These are phyloP conservation scores for Falciphora oryzae DNA, from an alignment of 2,329 filamentous ascomycete genomes.

Conservation along the genomic window DNA sequence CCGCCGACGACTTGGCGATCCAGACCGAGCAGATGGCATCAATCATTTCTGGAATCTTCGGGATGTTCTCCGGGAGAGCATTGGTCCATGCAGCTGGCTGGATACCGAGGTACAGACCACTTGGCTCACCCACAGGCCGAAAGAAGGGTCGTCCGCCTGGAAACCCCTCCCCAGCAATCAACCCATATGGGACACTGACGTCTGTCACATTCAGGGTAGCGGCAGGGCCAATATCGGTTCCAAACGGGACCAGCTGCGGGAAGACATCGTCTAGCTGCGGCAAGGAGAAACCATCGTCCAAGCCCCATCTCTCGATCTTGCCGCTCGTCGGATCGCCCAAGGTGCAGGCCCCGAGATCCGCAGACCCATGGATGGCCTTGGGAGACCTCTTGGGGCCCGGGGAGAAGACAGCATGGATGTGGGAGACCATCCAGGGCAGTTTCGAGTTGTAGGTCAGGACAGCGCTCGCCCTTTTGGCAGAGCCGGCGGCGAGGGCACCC, in stretches of 20 bases:
- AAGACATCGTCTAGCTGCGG: constrained; percentile 73
- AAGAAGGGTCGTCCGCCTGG: constrained; percentile 79
- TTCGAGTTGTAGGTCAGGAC: constrained; percentile 83
- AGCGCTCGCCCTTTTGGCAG: constrained; percentile 61
- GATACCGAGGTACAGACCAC: constrained; percentile 65
- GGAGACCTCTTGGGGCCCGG: constrained; percentile 64
- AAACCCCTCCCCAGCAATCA: constrained; percentile 79
- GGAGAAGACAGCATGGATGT: constrained; percentile 71
- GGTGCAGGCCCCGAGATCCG: constrained; percentile 72
- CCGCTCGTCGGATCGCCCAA: constrained; percentile 72
- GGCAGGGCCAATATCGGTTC: constrained; percentile 71
- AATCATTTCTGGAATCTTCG: constrained; percentile 61
- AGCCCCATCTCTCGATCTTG: constrained; percentile 76
- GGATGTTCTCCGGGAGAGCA: constrained; percentile 57
- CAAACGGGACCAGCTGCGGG: constrained; percentile 68
- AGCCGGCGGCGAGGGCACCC: constrained; percentile 40
- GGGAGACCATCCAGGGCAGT: constrained; percentile 70
- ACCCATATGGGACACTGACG: constrained; percentile 77
- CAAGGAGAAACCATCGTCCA: constrained; percentile 68
- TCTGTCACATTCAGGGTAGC: constrained; percentile 85
- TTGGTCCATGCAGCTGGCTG: constrained; percentile 52
- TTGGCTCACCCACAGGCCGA: constrained; percentile 65
- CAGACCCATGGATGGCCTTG: constrained; percentile 75
- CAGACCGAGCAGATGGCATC: constrained; percentile 77
- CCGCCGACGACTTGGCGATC: constrained; percentile 75